Base-by-base conservation (phyloP, 208 protist species). In the Trypanosoma melophagium region DNA sequence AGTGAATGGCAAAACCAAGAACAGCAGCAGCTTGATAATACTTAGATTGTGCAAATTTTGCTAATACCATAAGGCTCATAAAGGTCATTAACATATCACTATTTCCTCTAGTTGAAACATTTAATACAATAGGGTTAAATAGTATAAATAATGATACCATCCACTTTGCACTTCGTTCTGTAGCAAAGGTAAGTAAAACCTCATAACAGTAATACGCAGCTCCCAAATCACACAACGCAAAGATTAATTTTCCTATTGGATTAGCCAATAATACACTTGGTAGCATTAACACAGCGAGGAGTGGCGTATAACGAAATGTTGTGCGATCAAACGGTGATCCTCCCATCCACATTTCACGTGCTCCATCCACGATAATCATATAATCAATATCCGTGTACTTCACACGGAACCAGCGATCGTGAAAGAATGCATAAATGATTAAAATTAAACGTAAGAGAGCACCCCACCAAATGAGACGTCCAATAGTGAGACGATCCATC, bases 311-410 rank as follows among this genome's bases (percentile, higher is more conserved):
- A 42, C 97, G 89, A 77, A 97, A 98, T 10, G 97, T 98, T 10
- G 79, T 81, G 24, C 97, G 87, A 59, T 93, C 83, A 71, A 95
- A 98, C 1, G 97, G 97, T 0, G 78, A 87, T 28, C 76, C 69
- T 16, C 96, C 96, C 17, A 73, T 19, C n/a, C 84, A 68, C 68
- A 97, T 86, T 24, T 87, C 77, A 50, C 53, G n/a, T 9, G 97
- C 94, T 7, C 93, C 97, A 65, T 98, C 97, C 5, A 97, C 92
- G 64, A 98, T 93, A 51, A 98, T 97, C 76, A 84, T 82, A 74
- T 98, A 98, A 79, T 98, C 97, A 24, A 98, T 97, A 74, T 98
- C 97, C 8, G 96, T 98, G 70, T 98, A 98, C 81, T 98, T 97
- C 19, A 98, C 87, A 12, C 80, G 69, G 41, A 93, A 92, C 52